phyloP scores from a whole-genome alignment of 345 rosid genomes.

The Abelmoschus esculentus region DNA sequence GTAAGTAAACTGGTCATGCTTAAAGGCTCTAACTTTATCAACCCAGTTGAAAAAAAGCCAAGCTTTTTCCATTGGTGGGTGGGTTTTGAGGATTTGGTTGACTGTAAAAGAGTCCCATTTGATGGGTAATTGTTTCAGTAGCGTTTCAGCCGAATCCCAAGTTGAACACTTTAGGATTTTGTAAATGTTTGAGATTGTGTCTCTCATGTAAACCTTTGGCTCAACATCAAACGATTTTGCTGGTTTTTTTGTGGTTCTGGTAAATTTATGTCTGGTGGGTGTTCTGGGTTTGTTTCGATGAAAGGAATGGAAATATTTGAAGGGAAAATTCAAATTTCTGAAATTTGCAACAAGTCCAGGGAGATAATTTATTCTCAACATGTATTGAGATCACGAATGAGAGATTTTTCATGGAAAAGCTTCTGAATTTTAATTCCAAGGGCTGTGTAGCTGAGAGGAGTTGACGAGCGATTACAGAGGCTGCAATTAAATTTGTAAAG shows the following conservation, averaged over 20 bases:
- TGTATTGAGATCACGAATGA: too few relatives aligned
- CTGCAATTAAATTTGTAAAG: too few relatives aligned
- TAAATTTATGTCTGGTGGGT: too few relatives aligned
- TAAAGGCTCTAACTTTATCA: constrained; percentile 40
- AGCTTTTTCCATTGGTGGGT: constrained; percentile 90
- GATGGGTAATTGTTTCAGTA: constrained; percentile 32
- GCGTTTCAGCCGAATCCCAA: constrained; percentile 71
- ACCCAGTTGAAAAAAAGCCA: constrained; percentile 92
- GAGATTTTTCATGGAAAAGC: too few relatives aligned
- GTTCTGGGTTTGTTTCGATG: too few relatives aligned
- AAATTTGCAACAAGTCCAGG: too few relatives aligned
- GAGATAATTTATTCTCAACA: too few relatives aligned
- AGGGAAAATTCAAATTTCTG: too few relatives aligned
- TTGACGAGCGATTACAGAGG: too few relatives aligned
- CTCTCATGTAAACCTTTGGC: not conserved
- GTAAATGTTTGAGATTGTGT: constrained; percentile 38
- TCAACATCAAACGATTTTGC: constrained; percentile 10
- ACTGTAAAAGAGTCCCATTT: constrained; percentile 54
- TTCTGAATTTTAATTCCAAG: too few relatives aligned
- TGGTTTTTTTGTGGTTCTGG: not conserved
- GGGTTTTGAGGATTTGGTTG: constrained; percentile 68
- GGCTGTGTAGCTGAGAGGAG: too few relatives aligned
- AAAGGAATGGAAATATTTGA: too few relatives aligned
- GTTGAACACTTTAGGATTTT: constrained; percentile 59
- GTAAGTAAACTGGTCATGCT: constrained; percentile 81